phyloP scores from a whole-genome alignment of 2,329 filamentous ascomycete species.

The Pyrenophora graminea region DNA sequence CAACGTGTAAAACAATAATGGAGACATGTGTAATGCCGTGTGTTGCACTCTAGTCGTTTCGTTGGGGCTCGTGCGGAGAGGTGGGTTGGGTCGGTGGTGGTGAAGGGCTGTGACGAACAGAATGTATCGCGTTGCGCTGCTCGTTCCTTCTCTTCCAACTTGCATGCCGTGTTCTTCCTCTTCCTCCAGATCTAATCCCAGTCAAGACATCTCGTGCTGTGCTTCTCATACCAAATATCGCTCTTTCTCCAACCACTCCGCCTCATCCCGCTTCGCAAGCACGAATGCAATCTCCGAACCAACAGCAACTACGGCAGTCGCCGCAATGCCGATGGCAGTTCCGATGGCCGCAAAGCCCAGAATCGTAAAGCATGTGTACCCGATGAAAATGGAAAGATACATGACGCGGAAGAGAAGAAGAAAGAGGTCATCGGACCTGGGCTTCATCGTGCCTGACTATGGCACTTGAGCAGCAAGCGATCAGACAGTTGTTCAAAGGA shows the following conservation, averaged over 20 bases:
- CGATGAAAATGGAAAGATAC: slow-evolving; percentile 19
- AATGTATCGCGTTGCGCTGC: not conserved
- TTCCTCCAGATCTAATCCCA: not conserved
- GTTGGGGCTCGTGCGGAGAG: not conserved
- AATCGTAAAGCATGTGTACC: slow-evolving; percentile 19
- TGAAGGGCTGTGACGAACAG: not conserved
- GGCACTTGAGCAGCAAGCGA: not conserved
- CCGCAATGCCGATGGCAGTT: slow-evolving; percentile 12
- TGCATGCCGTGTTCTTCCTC: not conserved
- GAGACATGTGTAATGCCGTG: not conserved
- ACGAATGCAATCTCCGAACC: slow-evolving; percentile 19
- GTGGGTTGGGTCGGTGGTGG: not conserved
- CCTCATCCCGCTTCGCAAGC: slow-evolving; percentile 8
- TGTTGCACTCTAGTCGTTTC: not conserved
- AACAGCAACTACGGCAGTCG: slow-evolving; percentile 15
- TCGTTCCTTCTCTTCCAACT: not conserved
- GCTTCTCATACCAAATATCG: slow-evolving; percentile 11
- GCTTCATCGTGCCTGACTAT: slow-evolving; percentile 5
- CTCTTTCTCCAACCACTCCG: slow-evolving; percentile 2
- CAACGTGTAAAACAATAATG: slow-evolving; percentile 28
- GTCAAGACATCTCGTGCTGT: not conserved
- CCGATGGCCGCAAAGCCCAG: slow-evolving; percentile 17
- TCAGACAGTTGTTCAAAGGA: not conserved
- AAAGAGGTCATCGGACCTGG: slow-evolving; percentile 12
- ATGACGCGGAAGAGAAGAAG: slow-evolving; percentile 20